phyloP scores from a whole-genome alignment of 441 rosid species.

The Syzygium malaccense region DNA sequence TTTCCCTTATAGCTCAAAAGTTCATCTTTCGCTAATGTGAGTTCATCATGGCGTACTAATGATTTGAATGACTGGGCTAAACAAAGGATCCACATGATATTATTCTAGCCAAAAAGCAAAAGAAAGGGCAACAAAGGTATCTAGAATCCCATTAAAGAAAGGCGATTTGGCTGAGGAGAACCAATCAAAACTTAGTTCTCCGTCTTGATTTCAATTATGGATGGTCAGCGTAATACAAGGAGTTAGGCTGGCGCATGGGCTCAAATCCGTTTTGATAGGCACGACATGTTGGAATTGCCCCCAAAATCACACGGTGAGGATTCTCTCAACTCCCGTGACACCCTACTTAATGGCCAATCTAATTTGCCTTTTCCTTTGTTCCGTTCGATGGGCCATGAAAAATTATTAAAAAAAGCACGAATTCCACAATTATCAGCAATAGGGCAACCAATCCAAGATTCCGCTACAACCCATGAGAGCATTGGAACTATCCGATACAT shows the following conservation, averaged over 20 bases:
- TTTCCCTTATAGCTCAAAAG: not conserved
- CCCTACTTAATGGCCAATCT: not conserved
- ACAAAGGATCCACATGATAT: not conserved
- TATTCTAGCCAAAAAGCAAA: not conserved
- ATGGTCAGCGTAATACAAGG: not conserved
- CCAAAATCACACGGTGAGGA: not conserved
- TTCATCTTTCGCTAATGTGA: not conserved
- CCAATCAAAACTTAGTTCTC: not conserved
- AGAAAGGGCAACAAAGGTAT: not conserved
- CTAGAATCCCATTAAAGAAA: not conserved
- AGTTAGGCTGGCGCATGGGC: not conserved
- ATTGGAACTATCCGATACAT: not conserved
- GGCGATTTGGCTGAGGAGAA: not conserved
- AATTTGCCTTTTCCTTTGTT: not conserved
- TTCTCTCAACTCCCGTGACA: not conserved
- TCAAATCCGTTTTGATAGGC: not conserved
- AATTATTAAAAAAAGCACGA: not conserved
- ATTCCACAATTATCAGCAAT: not conserved
- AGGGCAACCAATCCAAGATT: not conserved
- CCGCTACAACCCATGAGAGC: not conserved
- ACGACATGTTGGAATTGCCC: not conserved
- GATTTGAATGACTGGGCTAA: not conserved
- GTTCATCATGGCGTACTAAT: not conserved
- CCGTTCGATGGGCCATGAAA: not conserved
- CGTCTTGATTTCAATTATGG: not conserved